A percentile compares a stretch with the other conserved stretches of the same genome.
Evolutionary conservation across 1,139 yeast species (phyloP).

Genomic region (Kazachstania sp.): DNA sequence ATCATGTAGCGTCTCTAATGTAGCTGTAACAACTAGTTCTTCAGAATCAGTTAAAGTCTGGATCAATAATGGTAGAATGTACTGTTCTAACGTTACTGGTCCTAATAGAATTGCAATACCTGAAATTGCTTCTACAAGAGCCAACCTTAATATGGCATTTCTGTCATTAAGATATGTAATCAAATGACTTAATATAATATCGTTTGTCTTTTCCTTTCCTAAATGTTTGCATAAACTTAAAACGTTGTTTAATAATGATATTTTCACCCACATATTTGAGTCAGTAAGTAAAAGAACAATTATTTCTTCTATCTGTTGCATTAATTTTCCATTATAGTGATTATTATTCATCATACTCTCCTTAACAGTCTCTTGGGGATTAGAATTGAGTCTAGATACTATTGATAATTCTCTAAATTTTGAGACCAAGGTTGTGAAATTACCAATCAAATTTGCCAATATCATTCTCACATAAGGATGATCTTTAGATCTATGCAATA

Average conservation of each 20-base stretch:
- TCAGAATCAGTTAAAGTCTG: constrained; percentile 81
- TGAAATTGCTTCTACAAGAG: constrained; percentile 69
- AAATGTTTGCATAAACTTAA: constrained; percentile 71
- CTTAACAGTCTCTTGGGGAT: not conserved
- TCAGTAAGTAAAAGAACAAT: constrained; percentile 65
- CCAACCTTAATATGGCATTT: constrained; percentile 56
- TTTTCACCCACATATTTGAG: constrained; percentile 52
- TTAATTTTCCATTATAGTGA: constrained; percentile 15
- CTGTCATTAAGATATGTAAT: constrained; percentile 85
- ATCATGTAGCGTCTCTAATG: constrained; percentile 56
- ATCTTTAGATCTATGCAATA: constrained; percentile 35
- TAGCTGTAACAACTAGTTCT: constrained; percentile 73
- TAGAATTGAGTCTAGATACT: not conserved
- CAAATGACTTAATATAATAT: constrained; percentile 77
- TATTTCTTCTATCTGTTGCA: constrained; percentile 51
- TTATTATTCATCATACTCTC: constrained; percentile 27
- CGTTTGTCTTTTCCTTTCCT: constrained; percentile 83
- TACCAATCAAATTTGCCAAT: constrained; percentile 67
- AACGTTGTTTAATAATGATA: constrained; percentile 59
- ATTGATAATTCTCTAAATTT: constrained; percentile 56
- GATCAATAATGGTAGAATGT: constrained; percentile 70
- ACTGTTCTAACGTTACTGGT: constrained; percentile 73
- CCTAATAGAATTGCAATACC: constrained; percentile 77
- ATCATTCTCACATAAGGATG: constrained; percentile 49
- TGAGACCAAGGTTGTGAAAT: constrained; percentile 53